Percentiles rank a stretch among this genome's conserved stretches.
These are phyloP conservation scores for Tolypocladium inflatum DNA, from an alignment of 2,329 filamentous ascomycete species.

Conservation along the genomic window DNA sequence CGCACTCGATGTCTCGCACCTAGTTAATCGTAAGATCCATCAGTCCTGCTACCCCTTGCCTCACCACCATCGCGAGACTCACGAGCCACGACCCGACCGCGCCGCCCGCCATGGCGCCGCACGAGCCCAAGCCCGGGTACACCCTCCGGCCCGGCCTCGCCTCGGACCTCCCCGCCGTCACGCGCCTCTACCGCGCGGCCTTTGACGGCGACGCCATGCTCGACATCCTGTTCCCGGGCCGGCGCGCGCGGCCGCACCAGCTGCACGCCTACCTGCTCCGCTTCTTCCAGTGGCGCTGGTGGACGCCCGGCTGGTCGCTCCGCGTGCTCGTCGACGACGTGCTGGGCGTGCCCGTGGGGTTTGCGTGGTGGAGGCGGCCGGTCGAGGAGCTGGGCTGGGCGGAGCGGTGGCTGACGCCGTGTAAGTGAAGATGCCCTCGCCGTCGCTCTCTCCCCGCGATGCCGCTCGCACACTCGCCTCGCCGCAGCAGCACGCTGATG, in stretches of 20 bases:
- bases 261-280: conserved; percentile 12
- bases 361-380: conserved; percentile 25
- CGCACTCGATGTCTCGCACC: neutral
- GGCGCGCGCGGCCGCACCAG: conserved; percentile 10
- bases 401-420: conserved; percentile 20
- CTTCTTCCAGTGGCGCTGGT: conserved; percentile 21
- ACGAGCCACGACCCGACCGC: no score
- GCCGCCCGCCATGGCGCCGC: neutral
- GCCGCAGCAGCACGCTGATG: neutral
- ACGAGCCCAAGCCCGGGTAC: neutral
- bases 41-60: no score
- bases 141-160: conserved; percentile 19
- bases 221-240: conserved; percentile 20
- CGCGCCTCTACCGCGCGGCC: conserved; percentile 17
- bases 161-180: conserved; percentile 17
- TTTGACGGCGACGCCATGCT: conserved; percentile 20
- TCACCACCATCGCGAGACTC: no score
- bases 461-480: neutral
- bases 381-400: conserved; percentile 13
- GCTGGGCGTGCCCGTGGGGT: conserved; percentile 13
- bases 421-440: conserved; percentile 11
- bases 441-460: neutral
- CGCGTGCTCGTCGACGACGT: conserved; percentile 13
- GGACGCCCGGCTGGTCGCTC: conserved; percentile 21
- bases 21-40: no score